Conservation (phyloP, 202 grass and related monocot species). For the Digitaria exilis region DNA sequence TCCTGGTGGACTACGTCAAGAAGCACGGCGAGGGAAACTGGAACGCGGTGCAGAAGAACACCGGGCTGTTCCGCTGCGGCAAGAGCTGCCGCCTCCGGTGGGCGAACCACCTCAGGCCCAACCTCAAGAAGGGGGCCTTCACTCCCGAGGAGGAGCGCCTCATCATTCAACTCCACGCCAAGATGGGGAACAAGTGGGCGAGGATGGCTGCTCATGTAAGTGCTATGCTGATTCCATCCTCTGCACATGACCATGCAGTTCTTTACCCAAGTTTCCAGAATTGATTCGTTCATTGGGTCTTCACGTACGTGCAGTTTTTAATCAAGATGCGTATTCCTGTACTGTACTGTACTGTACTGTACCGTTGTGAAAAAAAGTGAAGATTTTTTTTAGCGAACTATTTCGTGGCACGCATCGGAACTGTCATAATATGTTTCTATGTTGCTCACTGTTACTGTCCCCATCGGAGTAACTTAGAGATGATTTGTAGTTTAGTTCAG, state of each 20-base stretch:
- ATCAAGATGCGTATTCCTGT: conserved; percentile 2
- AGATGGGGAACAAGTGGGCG: conserved; percentile 91
- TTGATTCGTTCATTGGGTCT: conserved; percentile 6
- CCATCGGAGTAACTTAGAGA: background rate
- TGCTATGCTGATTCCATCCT: conserved; percentile 18
- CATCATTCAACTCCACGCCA: conserved; percentile 82
- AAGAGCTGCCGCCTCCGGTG: conserved; percentile 95
- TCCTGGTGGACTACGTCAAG: conserved; percentile 82
- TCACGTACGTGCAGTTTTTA: conserved; percentile 7
- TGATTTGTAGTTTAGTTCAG: conserved; percentile 1
- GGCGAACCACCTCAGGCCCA: conserved; percentile 89
- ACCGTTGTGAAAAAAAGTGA: background rate
- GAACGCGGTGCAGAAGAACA: conserved; percentile 89
- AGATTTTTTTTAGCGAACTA: background rate
- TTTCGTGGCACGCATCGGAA: conserved; percentile 21
- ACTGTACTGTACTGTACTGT: too few relatives aligned
- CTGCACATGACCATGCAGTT: background rate
- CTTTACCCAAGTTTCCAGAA: conserved; percentile 10
- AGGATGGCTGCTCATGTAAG: conserved; percentile 88
- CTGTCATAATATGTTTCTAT: conserved; percentile 5
- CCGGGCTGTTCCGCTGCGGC: conserved; percentile 75
- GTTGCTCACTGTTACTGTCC: background rate
- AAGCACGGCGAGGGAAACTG: conserved; percentile 94
- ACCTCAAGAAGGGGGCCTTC: conserved; percentile 87
- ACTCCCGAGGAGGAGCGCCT: conserved; percentile 70